Percentiles rank a stretch among this genome's conserved stretches.
Evolutionary conservation across 345 rosid species (phyloP).

Genomic region (Zanthoxylum bungeanum): DNA sequence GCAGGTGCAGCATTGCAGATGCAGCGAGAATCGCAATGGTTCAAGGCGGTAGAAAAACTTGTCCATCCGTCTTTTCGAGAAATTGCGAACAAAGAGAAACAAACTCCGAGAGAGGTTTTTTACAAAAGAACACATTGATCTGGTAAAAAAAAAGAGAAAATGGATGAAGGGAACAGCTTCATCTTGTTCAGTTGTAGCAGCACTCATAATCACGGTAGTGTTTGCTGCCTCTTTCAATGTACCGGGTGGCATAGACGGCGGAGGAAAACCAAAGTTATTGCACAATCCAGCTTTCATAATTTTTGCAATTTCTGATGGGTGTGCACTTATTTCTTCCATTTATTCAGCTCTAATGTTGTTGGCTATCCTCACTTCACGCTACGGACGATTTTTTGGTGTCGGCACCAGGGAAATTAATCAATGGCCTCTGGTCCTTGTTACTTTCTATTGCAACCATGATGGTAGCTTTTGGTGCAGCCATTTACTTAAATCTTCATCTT

Average conservation of each 20-base stretch:
- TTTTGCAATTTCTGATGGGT: not conserved
- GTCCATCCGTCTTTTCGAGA: not conserved
- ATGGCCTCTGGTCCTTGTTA: not conserved
- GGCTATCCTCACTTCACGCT: slow-evolving; percentile 5
- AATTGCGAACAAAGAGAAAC: rapidly evolving
- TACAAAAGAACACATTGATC: not conserved
- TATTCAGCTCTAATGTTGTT: slow-evolving; percentile 6
- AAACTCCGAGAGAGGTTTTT: not conserved
- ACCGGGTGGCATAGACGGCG: not conserved
- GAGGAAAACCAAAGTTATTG: not conserved
- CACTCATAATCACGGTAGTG: not conserved
- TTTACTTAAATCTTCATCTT: not conserved
- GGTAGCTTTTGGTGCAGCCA: slow-evolving; percentile 6
- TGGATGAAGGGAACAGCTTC: not conserved
- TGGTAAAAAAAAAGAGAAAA: not conserved
- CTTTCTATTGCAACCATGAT: slow-evolving; percentile 12
- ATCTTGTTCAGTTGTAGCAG: not conserved
- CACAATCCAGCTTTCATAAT: not conserved
- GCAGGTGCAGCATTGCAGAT: slow-evolving; percentile 9
- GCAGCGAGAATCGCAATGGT: slow-evolving; percentile 5
- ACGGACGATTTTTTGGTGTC: slow-evolving; percentile 2
- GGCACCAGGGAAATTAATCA: not conserved
- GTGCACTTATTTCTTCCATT: not conserved
- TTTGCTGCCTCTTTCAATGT: not conserved
- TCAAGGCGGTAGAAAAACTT: not conserved